Percentiles rank a stretch among this genome's conserved stretches.
phyloP scores from a whole-genome alignment of 2,329 filamentous ascomycete species.

The Tolypocladium nubicola region DNA sequence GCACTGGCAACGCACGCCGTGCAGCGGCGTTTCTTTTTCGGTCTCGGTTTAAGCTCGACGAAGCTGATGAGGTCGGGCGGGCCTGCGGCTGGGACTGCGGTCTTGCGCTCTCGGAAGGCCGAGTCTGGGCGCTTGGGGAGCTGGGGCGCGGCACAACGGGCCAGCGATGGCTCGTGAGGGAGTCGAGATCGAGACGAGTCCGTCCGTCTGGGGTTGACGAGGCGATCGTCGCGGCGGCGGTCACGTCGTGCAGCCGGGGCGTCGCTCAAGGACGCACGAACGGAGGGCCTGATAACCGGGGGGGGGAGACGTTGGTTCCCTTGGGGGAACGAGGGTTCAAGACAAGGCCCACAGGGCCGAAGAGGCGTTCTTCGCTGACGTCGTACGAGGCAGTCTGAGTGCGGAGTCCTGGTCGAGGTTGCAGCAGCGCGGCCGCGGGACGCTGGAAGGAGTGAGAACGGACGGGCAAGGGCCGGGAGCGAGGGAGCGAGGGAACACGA shows the following conservation, averaged over 20 bases:
- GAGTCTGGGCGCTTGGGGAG: background rate
- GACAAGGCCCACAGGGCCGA: conserved; percentile 1
- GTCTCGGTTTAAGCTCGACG: conserved; percentile 2
- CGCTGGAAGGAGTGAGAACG: background rate
- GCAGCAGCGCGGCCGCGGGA: background rate
- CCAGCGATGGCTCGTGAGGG: background rate
- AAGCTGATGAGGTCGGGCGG: background rate
- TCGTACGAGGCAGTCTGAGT: background rate
- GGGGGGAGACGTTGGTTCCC: background rate
- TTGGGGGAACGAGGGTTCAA: background rate
- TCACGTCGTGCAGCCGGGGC: background rate
- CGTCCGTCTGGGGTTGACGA: background rate
- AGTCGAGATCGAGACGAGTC: background rate
- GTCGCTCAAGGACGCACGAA: background rate
- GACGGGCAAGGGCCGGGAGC: background rate
- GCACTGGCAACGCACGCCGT: conserved; percentile 1
- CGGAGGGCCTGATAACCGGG: background rate
- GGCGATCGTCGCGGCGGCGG: background rate
- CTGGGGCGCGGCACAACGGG: background rate
- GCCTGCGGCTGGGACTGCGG: background rate
- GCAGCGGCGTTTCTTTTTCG: conserved; percentile 2
- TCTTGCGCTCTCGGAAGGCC: background rate
- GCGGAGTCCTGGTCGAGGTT: background rate
- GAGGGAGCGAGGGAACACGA: background rate
- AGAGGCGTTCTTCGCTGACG: conserved; percentile 1